These are phyloP conservation scores for Coniochaeta prunicola DNA, from an alignment of 2,329 filamentous ascomycete species.

Conservation along the genomic window DNA sequence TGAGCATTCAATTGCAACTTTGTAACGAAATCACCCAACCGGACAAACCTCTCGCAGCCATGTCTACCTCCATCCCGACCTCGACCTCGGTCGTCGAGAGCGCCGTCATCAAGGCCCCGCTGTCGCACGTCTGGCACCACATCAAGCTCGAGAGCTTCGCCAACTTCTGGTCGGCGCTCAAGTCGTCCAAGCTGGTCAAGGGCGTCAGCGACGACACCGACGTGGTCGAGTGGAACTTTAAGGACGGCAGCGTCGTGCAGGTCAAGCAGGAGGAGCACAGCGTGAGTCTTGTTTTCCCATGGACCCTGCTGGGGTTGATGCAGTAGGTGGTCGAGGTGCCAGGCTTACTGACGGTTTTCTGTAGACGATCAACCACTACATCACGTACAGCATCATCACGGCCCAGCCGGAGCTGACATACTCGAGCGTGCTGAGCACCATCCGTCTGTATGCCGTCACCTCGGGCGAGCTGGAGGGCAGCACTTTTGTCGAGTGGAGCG, in stretches of 20 bases:
- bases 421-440: slow-evolving; percentile 58
- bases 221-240: slow-evolving; percentile 63
- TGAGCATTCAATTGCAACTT: not conserved
- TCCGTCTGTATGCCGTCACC: slow-evolving; percentile 60
- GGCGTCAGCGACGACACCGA: slow-evolving; percentile 57
- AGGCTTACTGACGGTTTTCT: not conserved
- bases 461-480: slow-evolving; percentile 55
- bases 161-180: slow-evolving; percentile 59
- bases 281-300: slow-evolving; percentile 31
- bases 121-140: slow-evolving; percentile 63
- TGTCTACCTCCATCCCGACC: slow-evolving; percentile 44
- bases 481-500: slow-evolving; percentile 63
- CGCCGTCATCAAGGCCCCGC: slow-evolving; percentile 59
- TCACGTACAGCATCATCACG: slow-evolving; percentile 66
- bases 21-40: not conserved
- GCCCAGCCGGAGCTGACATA: slow-evolving; percentile 58
- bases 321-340: not conserved
- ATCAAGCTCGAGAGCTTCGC: slow-evolving; percentile 66
- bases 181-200: slow-evolving; percentile 56
- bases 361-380: slow-evolving; percentile 64
- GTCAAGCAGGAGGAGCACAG: slow-evolving; percentile 73
- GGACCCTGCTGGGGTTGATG: not conserved
- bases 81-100: slow-evolving; percentile 60
- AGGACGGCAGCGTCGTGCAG: slow-evolving; percentile 60
- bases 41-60: not conserved